Evolutionary conservation across 257 asterid genomes (phyloP).

Genomic region (Ophiorrhiza pumila): DNA sequence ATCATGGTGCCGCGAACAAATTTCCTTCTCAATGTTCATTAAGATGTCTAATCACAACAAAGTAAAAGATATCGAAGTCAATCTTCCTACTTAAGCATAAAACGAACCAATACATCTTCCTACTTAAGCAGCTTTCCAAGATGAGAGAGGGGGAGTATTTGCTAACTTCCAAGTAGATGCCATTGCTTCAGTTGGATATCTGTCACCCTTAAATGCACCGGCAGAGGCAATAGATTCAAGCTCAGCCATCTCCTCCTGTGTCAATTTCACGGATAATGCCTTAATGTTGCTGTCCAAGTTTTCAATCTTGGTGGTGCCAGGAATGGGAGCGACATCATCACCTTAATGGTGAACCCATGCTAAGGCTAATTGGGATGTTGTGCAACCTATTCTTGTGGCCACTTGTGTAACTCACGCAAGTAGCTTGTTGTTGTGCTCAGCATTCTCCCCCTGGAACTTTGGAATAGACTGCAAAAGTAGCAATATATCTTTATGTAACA

Average conservation of each 20-base stretch:
- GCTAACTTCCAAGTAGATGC: conserved; percentile 20
- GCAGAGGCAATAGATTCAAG: conserved; percentile 40
- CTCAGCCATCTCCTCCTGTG: conserved; percentile 31
- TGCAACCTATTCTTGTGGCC: conserved; percentile 35
- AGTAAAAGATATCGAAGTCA: no score
- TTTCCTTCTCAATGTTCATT: no score
- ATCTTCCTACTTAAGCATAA: no score
- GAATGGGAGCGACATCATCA: conserved; percentile 37
- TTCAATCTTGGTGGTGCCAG: conserved; percentile 32
- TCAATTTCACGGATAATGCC: conserved; percentile 30
- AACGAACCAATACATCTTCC: no score
- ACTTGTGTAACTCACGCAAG: conserved; percentile 22
- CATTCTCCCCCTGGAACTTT: conserved; percentile 26
- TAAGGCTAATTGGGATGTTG: conserved; percentile 42
- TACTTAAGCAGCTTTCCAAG: conserved; percentile 24
- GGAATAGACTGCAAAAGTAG: conserved; percentile 16
- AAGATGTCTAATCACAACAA: no score
- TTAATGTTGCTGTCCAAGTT: conserved; percentile 32
- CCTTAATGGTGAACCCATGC: conserved; percentile 45
- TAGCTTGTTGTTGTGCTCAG: conserved; percentile 28
- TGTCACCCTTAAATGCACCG: conserved; percentile 42
- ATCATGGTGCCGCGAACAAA: no score
- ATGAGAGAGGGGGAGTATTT: conserved; percentile 32
- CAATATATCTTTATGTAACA: background rate
- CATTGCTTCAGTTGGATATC: conserved; percentile 9